These are phyloP conservation scores for Penicillium glabrum DNA, from an alignment of 2,329 filamentous ascomycete genomes.

Conservation along the genomic window DNA sequence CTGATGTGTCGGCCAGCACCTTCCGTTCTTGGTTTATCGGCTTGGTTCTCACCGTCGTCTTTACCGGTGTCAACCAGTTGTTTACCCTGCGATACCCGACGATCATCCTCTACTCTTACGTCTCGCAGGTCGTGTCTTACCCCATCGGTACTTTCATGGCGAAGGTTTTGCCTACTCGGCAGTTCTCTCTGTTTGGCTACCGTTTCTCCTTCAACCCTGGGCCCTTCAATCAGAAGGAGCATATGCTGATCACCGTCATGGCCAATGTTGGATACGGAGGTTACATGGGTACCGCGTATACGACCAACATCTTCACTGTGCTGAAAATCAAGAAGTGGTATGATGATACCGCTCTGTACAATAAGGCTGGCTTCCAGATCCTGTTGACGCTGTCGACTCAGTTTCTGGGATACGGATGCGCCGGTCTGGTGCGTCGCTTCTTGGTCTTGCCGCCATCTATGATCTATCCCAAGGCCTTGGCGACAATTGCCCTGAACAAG, in stretches of 20 bases:
- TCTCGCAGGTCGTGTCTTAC: conserved; percentile 46
- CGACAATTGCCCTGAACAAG: conserved; percentile 10
- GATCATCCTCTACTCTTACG: conserved; percentile 46
- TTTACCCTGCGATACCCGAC: conserved; percentile 48
- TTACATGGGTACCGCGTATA: conserved; percentile 5
- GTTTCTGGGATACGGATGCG: conserved; percentile 40
- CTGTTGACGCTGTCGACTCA: conserved; percentile 39
- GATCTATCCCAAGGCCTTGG: conserved; percentile 16
- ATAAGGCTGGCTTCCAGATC: conserved; percentile 35
- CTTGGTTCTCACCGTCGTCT: conserved; percentile 14
- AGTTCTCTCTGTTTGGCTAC: conserved; percentile 15
- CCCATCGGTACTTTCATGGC: conserved; percentile 43
- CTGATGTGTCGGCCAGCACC: conserved; percentile 28
- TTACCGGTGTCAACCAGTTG: conserved; percentile 48
- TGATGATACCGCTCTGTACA: conserved; percentile 1
- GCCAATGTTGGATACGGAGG: conserved; percentile 46
- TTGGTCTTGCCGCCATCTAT: conserved; percentile 39
- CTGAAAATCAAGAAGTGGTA: conserved; percentile 11
- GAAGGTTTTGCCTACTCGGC: conserved; percentile 40
- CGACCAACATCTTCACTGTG: conserved; percentile 8
- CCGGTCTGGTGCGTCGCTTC: conserved; percentile 35
- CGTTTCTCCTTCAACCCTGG: conserved; percentile 41
- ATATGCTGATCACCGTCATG: conserved; percentile 49
- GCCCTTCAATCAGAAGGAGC: conserved; percentile 50
- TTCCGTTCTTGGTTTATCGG: conserved; percentile 46